These are phyloP conservation scores for Cetradonia linearis DNA, from an alignment of 495 filamentous ascomycete genomes.

Conservation along the genomic window DNA sequence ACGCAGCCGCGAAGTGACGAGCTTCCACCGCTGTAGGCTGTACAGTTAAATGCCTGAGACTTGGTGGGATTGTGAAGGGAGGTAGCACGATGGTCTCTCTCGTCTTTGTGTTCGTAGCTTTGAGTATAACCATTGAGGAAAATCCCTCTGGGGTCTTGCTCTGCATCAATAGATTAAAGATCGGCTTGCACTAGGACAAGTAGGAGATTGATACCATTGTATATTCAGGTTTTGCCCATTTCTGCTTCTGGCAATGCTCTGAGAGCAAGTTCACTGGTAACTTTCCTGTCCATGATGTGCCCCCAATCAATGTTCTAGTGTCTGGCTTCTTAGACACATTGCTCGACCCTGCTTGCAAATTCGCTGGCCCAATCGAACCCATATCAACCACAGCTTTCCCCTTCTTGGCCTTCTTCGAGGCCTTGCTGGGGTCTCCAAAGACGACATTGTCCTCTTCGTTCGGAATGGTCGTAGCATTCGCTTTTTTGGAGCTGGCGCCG, in stretches of 20 bases:
- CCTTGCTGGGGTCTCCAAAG: conserved; percentile 53
- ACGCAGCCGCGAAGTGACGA: conserved; percentile 83
- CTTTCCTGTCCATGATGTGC: conserved; percentile 95
- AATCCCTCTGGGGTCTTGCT: conserved; percentile 51
- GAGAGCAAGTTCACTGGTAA: conserved; percentile 84
- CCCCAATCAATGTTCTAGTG: conserved; percentile 81
- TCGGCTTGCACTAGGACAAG: conserved; percentile 28
- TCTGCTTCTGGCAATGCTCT: conserved; percentile 90
- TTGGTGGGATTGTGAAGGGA: conserved; percentile 69
- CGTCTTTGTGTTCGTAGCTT: conserved; percentile 72
- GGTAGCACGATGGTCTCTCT: conserved; percentile 60
- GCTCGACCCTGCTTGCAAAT: conserved; percentile 31
- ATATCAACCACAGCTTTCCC: conserved; percentile 28
- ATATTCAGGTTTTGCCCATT: conserved; percentile 92
- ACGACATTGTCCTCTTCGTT: conserved; percentile 51
- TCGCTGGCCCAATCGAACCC: conserved; percentile 36
- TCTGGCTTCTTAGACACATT: conserved; percentile 66
- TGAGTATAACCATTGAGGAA: conserved; percentile 68
- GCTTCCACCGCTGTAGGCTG: conserved; percentile 78
- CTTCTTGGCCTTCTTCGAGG: conserved; percentile 31
- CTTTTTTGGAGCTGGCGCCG: conserved; percentile 22
- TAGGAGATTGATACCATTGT: conserved; percentile 39
- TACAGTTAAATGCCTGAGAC: conserved; percentile 54
- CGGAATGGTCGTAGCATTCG: conserved; percentile 5
- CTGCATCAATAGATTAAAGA: conserved; percentile 23